phyloP scores from a whole-genome alignment of 2,329 filamentous ascomycete genomes.

The Raffaelea ambrosiae region DNA sequence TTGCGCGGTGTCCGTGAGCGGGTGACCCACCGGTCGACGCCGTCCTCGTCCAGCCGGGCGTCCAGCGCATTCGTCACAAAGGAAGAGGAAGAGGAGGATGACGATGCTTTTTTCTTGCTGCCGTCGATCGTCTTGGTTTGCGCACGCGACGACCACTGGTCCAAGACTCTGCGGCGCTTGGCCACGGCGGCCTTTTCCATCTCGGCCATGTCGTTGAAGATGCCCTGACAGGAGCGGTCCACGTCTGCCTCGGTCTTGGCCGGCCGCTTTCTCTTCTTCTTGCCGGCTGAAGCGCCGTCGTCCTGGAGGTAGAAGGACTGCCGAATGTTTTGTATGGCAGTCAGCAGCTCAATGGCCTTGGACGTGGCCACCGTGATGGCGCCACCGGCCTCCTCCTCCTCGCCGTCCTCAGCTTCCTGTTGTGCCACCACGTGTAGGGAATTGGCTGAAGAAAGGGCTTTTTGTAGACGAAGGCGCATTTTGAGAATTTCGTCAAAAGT shows the following conservation, averaged over 20 bases:
- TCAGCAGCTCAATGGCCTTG: constrained; percentile 56
- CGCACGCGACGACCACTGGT: constrained; percentile 86
- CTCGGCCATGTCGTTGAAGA: constrained; percentile 64
- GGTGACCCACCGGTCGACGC: constrained; percentile 58
- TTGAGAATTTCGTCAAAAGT: constrained; percentile 86
- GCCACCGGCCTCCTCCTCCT: constrained; percentile 12
- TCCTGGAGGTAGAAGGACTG: constrained; percentile 43
- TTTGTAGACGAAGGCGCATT: constrained; percentile 85
- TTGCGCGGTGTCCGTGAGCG: constrained; percentile 65
- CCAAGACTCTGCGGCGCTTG: constrained; percentile 63
- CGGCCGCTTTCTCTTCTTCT: constrained; percentile 55
- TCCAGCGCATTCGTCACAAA: constrained; percentile 55
- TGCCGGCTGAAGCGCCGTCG: constrained; percentile 48
- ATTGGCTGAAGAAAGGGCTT: constrained; percentile 76
- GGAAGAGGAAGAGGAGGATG: constrained; percentile 27
- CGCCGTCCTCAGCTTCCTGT: constrained; percentile 20
- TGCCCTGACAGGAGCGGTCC: constrained; percentile 41
- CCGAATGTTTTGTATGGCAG: constrained; percentile 65
- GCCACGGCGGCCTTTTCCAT: constrained; percentile 52
- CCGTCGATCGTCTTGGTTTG: constrained; percentile 42
- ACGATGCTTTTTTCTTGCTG: constrained; percentile 19
- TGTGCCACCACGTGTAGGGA: constrained; percentile 48
- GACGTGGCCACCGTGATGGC: constrained; percentile 78
- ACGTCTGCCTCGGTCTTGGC: not conserved
- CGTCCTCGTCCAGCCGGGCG: constrained; percentile 49